phyloP scores from a whole-genome alignment of 805 yeast genomes.

The Metschnikowia kunwiensis region DNA sequence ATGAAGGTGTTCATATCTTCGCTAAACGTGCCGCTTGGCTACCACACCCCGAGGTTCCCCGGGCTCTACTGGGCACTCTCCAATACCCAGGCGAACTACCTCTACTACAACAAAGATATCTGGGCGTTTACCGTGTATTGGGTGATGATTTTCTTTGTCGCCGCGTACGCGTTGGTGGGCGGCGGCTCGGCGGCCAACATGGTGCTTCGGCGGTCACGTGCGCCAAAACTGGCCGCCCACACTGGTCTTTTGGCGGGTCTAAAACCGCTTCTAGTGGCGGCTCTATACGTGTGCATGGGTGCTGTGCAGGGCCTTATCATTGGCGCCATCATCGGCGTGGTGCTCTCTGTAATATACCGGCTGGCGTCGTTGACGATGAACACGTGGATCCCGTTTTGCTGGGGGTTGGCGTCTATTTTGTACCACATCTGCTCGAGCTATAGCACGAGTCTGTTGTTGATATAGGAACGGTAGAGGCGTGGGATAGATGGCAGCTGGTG shows the following conservation, averaged over 20 bases:
- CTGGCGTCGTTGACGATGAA: constrained; percentile 86
- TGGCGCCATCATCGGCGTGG: constrained; percentile 75
- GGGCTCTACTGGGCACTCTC: constrained; percentile 70
- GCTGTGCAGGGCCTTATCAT: constrained; percentile 61
- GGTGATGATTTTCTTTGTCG: constrained; percentile 67
- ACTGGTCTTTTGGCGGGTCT: constrained; percentile 4
- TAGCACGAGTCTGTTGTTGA: constrained; percentile 41
- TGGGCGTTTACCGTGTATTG: constrained; percentile 83
- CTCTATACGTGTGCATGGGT: constrained; percentile 51
- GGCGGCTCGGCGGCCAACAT: constrained; percentile 44
- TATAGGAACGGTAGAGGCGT: too few relatives aligned
- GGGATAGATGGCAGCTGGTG: too few relatives aligned
- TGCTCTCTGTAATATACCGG: constrained; percentile 70
- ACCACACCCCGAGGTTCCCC: constrained; percentile 75
- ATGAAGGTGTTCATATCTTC: constrained; percentile 38
- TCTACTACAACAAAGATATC: constrained; percentile 68
- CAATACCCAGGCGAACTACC: constrained; percentile 47
- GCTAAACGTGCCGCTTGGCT: constrained; percentile 73
- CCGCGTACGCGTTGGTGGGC: constrained; percentile 65
- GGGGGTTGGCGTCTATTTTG: constrained; percentile 67
- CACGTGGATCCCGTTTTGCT: constrained; percentile 90
- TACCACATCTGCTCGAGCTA: constrained; percentile 67
- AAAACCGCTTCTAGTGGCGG: constrained; percentile 41
- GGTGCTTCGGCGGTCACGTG: constrained; percentile 22
- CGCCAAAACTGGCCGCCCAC: constrained; percentile 1